phyloP scores from a whole-genome alignment of 2,329 filamentous ascomycete species.

The Teratosphaeria viscida region DNA sequence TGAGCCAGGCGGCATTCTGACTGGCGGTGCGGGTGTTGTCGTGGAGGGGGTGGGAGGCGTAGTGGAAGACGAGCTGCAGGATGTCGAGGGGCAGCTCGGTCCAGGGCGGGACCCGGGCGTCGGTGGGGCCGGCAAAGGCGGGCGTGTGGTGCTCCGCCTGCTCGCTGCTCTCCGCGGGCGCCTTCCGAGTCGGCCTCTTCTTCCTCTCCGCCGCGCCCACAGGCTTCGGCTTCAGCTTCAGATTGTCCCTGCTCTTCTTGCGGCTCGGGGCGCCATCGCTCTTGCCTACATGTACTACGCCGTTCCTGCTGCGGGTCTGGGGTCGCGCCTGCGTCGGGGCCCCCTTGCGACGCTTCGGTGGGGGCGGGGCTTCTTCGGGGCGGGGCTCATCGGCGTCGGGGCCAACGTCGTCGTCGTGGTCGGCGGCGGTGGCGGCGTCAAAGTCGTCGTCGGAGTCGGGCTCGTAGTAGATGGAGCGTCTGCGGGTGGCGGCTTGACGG shows the following conservation, averaged over 20 bases:
- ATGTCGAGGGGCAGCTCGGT: conserved; percentile 23
- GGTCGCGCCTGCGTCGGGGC: conserved; percentile 9
- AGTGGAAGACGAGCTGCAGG: conserved; percentile 25
- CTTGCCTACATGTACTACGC: not conserved
- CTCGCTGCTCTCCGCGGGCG: not conserved
- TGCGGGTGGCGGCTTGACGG: conserved; percentile 23
- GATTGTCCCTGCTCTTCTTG: not conserved
- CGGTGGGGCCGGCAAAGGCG: conserved; percentile 21
- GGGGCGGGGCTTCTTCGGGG: not conserved
- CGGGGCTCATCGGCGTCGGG: not conserved
- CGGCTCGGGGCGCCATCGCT: not conserved
- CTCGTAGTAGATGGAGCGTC: conserved; percentile 25
- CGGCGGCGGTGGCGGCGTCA: conserved; percentile 6
- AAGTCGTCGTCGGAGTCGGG: conserved; percentile 28
- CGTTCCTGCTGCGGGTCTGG: conserved; percentile 14
- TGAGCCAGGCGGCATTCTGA: conserved; percentile 23
- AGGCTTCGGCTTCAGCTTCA: not conserved
- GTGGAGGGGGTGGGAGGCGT: conserved; percentile 19
- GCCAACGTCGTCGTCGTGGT: conserved; percentile 13
- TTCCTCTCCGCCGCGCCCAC: not conserved
- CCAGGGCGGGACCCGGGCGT: conserved; percentile 26
- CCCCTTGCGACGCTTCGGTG: conserved; percentile 15
- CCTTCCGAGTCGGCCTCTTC: conserved; percentile 5
- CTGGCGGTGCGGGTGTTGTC: conserved; percentile 11
- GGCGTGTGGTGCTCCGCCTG: too few relatives aligned